Evolutionary conservation across 1,284 basidiomycete species (phyloP).

Genomic region (Sanguinoderma infundibulare): DNA sequence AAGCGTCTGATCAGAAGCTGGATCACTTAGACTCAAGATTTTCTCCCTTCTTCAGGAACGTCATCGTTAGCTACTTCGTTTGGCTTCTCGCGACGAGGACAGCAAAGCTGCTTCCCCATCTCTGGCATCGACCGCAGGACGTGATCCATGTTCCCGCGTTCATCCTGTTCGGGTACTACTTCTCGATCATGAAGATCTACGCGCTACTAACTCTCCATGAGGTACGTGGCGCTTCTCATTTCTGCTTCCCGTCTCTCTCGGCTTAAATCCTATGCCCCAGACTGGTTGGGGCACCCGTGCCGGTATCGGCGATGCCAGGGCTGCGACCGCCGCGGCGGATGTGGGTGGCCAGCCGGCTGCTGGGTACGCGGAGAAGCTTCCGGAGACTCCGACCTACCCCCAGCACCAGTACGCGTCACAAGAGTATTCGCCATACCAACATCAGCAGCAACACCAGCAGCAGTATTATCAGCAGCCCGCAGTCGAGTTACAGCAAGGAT

Average conservation of each 20-base stretch:
- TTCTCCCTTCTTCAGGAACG: slow-evolving; percentile 57
- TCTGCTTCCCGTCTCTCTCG: background rate
- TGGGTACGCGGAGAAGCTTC: slow-evolving; percentile 35
- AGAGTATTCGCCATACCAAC: slow-evolving; percentile 15
- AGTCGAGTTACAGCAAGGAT: slow-evolving; percentile 40
- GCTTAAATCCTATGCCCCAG: slow-evolving; percentile 35
- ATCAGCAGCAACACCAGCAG: slow-evolving; percentile 12
- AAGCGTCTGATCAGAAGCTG: background rate
- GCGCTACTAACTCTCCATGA: slow-evolving; percentile 39
- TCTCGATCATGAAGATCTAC: slow-evolving; percentile 40
- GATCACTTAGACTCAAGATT: background rate
- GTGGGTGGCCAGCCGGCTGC: slow-evolving; percentile 9
- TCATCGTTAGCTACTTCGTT: slow-evolving; percentile 74
- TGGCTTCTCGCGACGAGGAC: slow-evolving; percentile 87
- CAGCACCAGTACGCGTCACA: slow-evolving; percentile 25
- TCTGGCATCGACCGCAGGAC: slow-evolving; percentile 85
- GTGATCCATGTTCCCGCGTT: slow-evolving; percentile 92
- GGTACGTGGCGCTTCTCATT: slow-evolving; percentile 22
- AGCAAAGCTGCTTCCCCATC: slow-evolving; percentile 85
- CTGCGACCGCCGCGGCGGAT: slow-evolving; percentile 70
- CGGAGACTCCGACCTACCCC: slow-evolving; percentile 30
- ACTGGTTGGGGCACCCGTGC: slow-evolving; percentile 92
- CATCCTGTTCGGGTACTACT: slow-evolving; percentile 86
- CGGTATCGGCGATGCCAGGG: slow-evolving; percentile 82
- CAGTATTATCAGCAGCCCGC: slow-evolving; percentile 34